Evolutionary conservation across 2,329 filamentous ascomycete genomes (phyloP).

Genomic region (Fusarium sp.): DNA sequence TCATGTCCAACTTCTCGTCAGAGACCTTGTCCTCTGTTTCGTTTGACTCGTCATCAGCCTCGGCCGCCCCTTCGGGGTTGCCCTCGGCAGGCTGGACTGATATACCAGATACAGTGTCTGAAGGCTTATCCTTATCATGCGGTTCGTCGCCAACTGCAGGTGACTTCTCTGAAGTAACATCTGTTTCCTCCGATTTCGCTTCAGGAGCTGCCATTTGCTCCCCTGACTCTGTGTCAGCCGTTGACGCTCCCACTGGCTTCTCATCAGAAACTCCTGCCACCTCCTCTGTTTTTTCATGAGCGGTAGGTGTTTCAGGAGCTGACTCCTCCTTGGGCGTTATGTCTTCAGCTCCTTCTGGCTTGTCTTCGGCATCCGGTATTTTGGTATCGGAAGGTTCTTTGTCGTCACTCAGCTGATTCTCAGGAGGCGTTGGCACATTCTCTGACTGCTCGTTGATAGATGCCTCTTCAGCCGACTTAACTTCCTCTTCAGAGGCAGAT

Average conservation of each 20-base stretch:
- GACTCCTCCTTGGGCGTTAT: constrained; percentile 15
- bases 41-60: not conserved
- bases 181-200: constrained; percentile 19
- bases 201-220: constrained; percentile 6
- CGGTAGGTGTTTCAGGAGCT: constrained; percentile 1
- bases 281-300: not conserved
- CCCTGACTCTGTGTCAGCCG: not conserved
- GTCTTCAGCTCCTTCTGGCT: constrained; percentile 17
- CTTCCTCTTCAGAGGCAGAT: constrained; percentile 10
- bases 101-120: not conserved
- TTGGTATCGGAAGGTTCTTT: not conserved
- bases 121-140: constrained; percentile 2
- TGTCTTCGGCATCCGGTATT: not conserved
- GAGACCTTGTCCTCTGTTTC: not conserved
- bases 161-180: constrained; percentile 3
- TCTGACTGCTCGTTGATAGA: constrained; percentile 4
- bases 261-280: constrained; percentile 11
- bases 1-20: not conserved
- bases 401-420: not conserved
- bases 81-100: constrained; percentile 4
- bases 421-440: not conserved
- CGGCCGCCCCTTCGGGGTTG: not conserved
- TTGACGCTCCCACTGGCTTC: constrained; percentile 11
- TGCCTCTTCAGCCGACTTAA: constrained; percentile 9
- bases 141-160: not conserved